These are phyloP conservation scores for Leccinum subgranulosum DNA, from an alignment of 768 basidiomycete genomes.

Conservation along the genomic window DNA sequence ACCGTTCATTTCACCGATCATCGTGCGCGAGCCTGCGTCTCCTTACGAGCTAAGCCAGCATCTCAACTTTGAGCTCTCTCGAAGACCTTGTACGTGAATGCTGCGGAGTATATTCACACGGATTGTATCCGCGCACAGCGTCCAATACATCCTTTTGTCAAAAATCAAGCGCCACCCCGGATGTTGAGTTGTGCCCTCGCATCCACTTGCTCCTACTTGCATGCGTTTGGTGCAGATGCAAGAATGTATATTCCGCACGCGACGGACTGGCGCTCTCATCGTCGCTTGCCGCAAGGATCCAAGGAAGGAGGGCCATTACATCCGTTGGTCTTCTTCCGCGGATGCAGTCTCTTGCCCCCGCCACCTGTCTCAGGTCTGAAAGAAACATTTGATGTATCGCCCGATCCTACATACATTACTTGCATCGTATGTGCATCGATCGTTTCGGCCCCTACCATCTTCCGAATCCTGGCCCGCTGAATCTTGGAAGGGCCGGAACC, in stretches of 20 bases:
- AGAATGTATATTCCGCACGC: constrained; percentile 1
- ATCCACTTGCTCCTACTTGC: not conserved
- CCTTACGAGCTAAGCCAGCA: constrained; percentile 19
- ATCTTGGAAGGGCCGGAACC: not conserved
- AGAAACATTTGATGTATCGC: not conserved
- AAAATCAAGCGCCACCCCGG: not conserved
- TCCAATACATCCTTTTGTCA: not conserved
- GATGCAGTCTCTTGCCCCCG: not conserved
- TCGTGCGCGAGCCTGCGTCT: constrained; percentile 13
- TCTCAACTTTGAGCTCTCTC: constrained; percentile 8
- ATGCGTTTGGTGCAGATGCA: not conserved
- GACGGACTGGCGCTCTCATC: constrained; percentile 12
- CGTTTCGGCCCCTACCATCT: not conserved
- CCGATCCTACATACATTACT: constrained; percentile 3
- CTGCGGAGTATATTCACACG: constrained; percentile 9
- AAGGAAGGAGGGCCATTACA: not conserved
- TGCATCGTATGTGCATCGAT: constrained; percentile 5
- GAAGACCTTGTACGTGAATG: constrained; percentile 2
- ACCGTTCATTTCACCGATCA: constrained; percentile 25
- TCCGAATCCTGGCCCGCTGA: not conserved
- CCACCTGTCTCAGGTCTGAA: constrained; percentile 8
- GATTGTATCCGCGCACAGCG: not conserved
- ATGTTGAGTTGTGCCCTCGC: not conserved
- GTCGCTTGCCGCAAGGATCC: not conserved
- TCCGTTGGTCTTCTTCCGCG: not conserved